Percentiles rank a stretch among this genome's conserved stretches.
Conservation (phyloP, 345 rosid species). For the Rhodamnia rubescens region DNA sequence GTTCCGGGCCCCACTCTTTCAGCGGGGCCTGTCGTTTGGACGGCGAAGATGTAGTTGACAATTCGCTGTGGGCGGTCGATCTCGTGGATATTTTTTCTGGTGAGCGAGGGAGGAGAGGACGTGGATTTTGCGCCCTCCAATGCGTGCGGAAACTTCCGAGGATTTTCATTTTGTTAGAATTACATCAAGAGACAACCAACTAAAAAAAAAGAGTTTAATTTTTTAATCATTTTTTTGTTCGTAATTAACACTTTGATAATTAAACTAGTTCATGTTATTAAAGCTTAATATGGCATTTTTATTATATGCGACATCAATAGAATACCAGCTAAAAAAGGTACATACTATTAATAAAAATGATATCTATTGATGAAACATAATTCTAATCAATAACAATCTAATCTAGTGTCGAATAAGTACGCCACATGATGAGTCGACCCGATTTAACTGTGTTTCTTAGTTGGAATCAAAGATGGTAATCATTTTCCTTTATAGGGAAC, state of each 20-base stretch:
- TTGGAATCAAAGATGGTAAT: too few species aligned
- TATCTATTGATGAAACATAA: too few species aligned
- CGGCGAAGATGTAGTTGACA: background rate
- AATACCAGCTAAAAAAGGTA: too few species aligned
- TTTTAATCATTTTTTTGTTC: background rate
- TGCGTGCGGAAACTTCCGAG: background rate
- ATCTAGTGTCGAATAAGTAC: too few species aligned
- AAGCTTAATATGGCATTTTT: background rate
- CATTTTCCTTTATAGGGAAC: too few species aligned
- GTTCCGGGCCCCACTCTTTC: background rate
- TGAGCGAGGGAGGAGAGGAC: background rate
- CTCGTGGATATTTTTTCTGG: background rate
- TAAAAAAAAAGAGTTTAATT: background rate
- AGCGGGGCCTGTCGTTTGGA: background rate
- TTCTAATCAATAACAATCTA: too few species aligned
- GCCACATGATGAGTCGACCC: too few species aligned
- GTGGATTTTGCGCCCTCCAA: background rate
- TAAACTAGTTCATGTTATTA: background rate
- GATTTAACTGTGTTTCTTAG: too few species aligned
- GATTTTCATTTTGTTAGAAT: background rate
- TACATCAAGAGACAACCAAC: background rate
- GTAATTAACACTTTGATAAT: background rate
- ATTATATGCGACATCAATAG: background rate
- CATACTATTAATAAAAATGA: too few species aligned
- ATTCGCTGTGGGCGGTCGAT: background rate